These are phyloP conservation scores for Tephrocybe sp. DNA, from an alignment of 768 basidiomycete genomes.

Conservation along the genomic window DNA sequence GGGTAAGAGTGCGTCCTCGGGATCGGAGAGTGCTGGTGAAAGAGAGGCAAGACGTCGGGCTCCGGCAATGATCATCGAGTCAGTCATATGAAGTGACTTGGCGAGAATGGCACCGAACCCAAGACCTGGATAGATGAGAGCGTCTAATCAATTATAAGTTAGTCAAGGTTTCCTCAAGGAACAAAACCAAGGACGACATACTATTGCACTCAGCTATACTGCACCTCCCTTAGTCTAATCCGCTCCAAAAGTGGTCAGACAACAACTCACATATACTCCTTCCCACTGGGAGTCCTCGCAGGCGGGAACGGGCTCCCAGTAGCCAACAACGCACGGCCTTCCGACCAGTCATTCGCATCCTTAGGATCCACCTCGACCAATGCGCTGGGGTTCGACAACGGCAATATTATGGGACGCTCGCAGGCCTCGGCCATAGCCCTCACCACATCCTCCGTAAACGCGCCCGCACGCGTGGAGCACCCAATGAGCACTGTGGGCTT, in stretches of 20 bases:
- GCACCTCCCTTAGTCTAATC: background rate
- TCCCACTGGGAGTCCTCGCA: constrained; percentile 62
- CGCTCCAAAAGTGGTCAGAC: background rate
- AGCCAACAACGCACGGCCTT: constrained; percentile 75
- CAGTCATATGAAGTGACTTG: constrained; percentile 61
- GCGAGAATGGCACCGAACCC: constrained; percentile 78
- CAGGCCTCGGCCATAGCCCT: constrained; percentile 63
- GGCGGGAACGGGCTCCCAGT: constrained; percentile 84
- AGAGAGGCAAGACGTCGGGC: constrained; percentile 71
- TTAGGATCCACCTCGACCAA: constrained; percentile 74
- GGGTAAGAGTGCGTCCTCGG: constrained; percentile 69
- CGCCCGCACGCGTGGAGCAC: constrained; percentile 73
- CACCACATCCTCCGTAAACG: constrained; percentile 74
- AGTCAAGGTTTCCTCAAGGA: background rate
- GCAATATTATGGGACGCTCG: constrained; percentile 80
- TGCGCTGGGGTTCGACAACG: constrained; percentile 77
- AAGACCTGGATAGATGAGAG: constrained; percentile 82
- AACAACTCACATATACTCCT: constrained; percentile 56
- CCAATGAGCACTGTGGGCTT: constrained; percentile 85
- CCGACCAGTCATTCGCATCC: constrained; percentile 75
- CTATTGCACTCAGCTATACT: constrained; percentile 78
- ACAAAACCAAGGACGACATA: constrained; percentile 19
- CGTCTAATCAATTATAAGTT: constrained; percentile 38
- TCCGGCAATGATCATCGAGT: constrained; percentile 88
- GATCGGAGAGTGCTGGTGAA: constrained; percentile 71